Evolutionary conservation across 139 green algal genomes (phyloP).

Genomic region (Coelastrella sp.): DNA sequence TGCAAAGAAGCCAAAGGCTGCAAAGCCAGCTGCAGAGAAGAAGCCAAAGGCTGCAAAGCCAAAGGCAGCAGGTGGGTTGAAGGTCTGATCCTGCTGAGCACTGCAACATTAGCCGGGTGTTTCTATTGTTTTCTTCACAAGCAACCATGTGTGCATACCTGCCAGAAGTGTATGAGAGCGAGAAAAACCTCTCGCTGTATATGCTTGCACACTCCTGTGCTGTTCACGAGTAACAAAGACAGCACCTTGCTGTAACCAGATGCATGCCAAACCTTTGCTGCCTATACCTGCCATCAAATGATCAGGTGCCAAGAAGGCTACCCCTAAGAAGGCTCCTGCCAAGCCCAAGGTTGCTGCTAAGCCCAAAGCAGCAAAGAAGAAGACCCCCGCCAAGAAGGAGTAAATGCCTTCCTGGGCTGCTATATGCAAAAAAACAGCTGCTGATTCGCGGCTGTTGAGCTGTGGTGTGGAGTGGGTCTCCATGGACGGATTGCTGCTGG

Average conservation of each 20-base stretch:
- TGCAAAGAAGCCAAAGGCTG: constrained; percentile 23
- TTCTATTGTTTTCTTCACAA: no score
- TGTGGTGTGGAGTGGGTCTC: not conserved
- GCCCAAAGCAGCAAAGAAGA: constrained; percentile 7
- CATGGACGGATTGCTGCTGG: not conserved
- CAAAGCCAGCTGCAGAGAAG: not conserved
- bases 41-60: constrained; percentile 22
- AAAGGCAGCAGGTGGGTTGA: no score
- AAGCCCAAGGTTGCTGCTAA: constrained; percentile 18
- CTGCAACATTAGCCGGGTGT: no score
- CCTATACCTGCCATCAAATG: not conserved
- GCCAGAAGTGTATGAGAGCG: no score
- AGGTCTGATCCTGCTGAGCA: no score
- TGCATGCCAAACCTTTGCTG: not conserved
- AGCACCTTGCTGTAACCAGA: not conserved
- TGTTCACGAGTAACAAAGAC: no score
- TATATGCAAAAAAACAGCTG: no score
- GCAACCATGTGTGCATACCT: no score
- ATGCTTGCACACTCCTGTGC: no score
- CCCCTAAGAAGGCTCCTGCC: constrained; percentile 30
- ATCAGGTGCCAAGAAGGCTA: not conserved
- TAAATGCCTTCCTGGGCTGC: no score
- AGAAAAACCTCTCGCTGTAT: no score
- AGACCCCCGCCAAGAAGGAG: constrained; percentile 27
- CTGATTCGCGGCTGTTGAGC: no score